Conservation (phyloP, 371 early-diverging fungal species). For the Mucor velutinosus region DNA sequence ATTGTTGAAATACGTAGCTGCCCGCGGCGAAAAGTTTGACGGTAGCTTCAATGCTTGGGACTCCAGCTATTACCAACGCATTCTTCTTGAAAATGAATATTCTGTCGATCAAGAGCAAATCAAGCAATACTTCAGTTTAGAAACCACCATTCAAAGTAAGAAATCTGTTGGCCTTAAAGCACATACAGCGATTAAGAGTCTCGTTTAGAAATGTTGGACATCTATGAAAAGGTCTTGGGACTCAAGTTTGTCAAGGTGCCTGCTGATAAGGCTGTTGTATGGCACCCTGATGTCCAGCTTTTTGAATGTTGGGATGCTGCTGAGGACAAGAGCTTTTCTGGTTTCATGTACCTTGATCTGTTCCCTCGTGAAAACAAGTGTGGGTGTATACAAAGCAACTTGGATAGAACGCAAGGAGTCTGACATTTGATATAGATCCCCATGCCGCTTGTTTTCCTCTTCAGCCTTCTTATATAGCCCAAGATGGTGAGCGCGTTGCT, state of each 20-base stretch:
- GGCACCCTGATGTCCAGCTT: constrained; percentile 73
- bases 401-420: neutral
- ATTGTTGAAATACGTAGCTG: constrained; percentile 9
- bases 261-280: constrained; percentile 55
- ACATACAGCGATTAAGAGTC: neutral
- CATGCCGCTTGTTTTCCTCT: constrained; percentile 79
- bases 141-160: constrained; percentile 48
- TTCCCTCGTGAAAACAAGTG: constrained; percentile 78
- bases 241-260: constrained; percentile 66
- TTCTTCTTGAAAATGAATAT: constrained; percentile 72
- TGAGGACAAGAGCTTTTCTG: constrained; percentile 58
- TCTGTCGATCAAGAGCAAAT: constrained; percentile 76
- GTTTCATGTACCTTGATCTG: constrained; percentile 81
- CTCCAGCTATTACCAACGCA: constrained; percentile 71
- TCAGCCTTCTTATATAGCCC: constrained; percentile 59
- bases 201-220: constrained; percentile 64
- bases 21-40: constrained; percentile 53
- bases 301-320: constrained; percentile 71
- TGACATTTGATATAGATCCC: constrained; percentile 47
- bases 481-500: constrained; percentile 55
- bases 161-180: neutral
- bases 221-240: constrained; percentile 70
- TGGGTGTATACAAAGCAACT: constrained; percentile 8
- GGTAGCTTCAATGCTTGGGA: constrained; percentile 75
- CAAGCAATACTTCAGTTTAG: constrained; percentile 78